A percentile compares a stretch with the other conserved stretches of the same genome.
phyloP scores from a whole-genome alignment of 176 grass and related monocot species.

The Hsuehochloa calcarea region DNA sequence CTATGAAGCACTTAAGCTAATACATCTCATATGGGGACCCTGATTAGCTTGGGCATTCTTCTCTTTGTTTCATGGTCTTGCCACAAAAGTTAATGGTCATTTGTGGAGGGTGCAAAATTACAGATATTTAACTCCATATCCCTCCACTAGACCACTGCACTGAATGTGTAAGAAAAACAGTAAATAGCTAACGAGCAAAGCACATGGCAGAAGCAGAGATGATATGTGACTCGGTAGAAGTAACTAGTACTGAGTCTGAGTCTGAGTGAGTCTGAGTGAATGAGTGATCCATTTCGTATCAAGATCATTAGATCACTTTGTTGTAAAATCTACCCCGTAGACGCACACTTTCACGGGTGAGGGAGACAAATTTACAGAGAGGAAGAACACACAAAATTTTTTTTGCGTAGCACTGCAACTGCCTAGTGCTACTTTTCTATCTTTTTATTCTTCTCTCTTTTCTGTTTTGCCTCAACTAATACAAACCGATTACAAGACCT shows the following conservation, averaged over 20 bases:
- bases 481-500: too few species aligned
- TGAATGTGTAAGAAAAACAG: background rate
- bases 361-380: too few species aligned
- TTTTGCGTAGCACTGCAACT: too few species aligned
- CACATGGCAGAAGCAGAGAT: constrained; percentile 14
- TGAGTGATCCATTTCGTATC: background rate
- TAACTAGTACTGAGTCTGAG: background rate
- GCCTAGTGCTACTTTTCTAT: too few species aligned
- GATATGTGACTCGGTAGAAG: background rate
- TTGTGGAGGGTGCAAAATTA: constrained; percentile 29
- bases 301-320: background rate
- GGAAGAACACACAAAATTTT: too few species aligned
- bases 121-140: constrained; percentile 6
- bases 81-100: background rate
- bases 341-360: too few species aligned
- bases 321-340: too few species aligned
- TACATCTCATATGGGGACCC: background rate
- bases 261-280: background rate
- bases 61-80: background rate
- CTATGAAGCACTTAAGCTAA: background rate
- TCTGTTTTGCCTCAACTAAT: too few species aligned
- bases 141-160: background rate
- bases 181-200: background rate
- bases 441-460: too few species aligned
- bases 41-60: background rate